These are phyloP conservation scores for Neopestalotiopsis sp. DNA, from an alignment of 2,329 filamentous ascomycete species.

Conservation along the genomic window DNA sequence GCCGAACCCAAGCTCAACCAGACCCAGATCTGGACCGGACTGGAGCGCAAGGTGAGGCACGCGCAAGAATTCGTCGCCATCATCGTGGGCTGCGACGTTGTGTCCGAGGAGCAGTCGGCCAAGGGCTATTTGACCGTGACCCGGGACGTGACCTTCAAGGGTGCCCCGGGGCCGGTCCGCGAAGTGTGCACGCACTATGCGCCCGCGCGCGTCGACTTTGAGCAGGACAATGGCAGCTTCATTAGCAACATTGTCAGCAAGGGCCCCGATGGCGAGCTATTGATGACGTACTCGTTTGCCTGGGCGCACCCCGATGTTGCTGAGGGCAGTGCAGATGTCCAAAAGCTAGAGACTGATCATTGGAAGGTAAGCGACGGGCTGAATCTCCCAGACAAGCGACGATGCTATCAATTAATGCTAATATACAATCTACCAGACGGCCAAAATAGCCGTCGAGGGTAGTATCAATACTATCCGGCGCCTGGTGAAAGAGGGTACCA, in stretches of 20 bases:
- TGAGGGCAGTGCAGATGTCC: constrained; percentile 32
- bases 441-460: constrained; percentile 36
- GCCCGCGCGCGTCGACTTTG: constrained; percentile 39
- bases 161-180: constrained; percentile 23
- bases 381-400: too few relatives aligned
- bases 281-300: constrained; percentile 42
- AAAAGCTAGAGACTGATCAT: constrained; percentile 30
- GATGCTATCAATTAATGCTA: neutral
- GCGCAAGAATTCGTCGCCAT: constrained; percentile 43
- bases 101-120: constrained; percentile 32
- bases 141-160: constrained; percentile 36
- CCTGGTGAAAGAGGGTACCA: constrained; percentile 30
- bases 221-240: constrained; percentile 41
- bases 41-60: constrained; percentile 40
- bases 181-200: constrained; percentile 38
- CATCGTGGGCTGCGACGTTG: constrained; percentile 37
- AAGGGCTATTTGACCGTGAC: constrained; percentile 28
- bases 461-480: constrained; percentile 35
- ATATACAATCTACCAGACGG: constrained; percentile 24
- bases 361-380: constrained; percentile 28
- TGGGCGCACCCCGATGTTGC: constrained; percentile 37
- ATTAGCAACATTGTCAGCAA: constrained; percentile 40
- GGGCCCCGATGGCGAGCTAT: constrained; percentile 32
- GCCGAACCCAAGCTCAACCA: constrained; percentile 33
- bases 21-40: constrained; percentile 40